Conservation (phyloP, 352 stramenopile species). For the Globisporangium echinulatum region DNA sequence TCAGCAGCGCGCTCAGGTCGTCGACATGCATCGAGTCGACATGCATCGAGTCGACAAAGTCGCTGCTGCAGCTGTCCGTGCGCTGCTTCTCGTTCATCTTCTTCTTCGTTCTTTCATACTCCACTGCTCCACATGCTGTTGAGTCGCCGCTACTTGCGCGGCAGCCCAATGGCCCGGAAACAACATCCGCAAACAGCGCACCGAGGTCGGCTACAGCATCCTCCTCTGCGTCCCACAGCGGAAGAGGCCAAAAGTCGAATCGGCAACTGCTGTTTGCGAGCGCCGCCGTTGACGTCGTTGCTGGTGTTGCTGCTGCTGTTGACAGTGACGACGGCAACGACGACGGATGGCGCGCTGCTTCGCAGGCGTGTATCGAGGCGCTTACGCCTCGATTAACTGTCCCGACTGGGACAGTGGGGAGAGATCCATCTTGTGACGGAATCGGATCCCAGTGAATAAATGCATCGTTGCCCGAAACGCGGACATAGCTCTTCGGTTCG, state of each 20-base stretch:
- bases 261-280: conserved; percentile 3
- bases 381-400: conserved; percentile 23
- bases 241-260: neutral
- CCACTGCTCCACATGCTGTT: conserved; percentile 3
- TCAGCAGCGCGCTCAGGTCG: conserved; percentile 48
- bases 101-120: conserved; percentile 13
- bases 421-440: conserved; percentile 9
- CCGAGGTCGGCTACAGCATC: neutral
- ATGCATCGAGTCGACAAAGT: conserved; percentile 31
- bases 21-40: conserved; percentile 45
- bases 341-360: conserved; percentile 4
- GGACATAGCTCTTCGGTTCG: conserved; percentile 31
- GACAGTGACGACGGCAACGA: too few species aligned
- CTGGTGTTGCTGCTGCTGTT: too few species aligned
- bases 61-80: neutral
- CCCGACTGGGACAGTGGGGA: conserved; percentile 12
- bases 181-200: conserved; percentile 2
- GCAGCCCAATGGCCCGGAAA: conserved; percentile 4
- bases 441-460: conserved; percentile 9
- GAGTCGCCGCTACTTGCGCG: conserved; percentile 4
- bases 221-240: conserved; percentile 4
- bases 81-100: conserved; percentile 15
- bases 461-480: conserved; percentile 14
- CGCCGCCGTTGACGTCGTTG: neutral
- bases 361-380: conserved; percentile 17